Evolutionary conservation across 176 grass and related monocot species (phyloP), one percentile per base, ranked within the genome.

Genomic region (Stipa capillata): DNA sequence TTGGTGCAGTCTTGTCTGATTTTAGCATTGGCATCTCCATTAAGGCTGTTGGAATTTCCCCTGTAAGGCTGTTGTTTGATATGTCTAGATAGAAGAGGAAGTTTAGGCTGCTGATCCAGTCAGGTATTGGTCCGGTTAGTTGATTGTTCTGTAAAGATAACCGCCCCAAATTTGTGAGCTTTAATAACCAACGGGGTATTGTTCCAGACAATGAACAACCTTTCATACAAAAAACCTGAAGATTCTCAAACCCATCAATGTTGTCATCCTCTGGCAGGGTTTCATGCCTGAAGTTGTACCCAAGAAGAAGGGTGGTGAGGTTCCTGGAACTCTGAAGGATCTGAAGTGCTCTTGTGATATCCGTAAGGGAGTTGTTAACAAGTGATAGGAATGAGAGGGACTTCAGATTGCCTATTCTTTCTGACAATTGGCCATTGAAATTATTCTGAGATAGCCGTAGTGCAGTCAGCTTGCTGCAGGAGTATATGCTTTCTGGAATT

Each of bases 61-160:
- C 87, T 49, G 63, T 82, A 43, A 90, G 69, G 27, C 51, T 73
- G 35, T 89, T 89, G 18, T 76, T 69, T 18, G 76, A 89, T 67
- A 89, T 69, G 20, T 89, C 81, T 18, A 89, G 15, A 50, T 52
- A 85, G 20, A 75, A 79, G 29, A 89, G 76, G 13, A 24, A 44
- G 27, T 14, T 8, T 4, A 89, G 78, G 27, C 20, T 80, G n/a
- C 41, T 75, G 27, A 89, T 75, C 87, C 87, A 89, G 29, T 32
- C 9, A 42, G 87, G 87, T 83, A 89, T 74, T 3, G 44, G 44
- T 16, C 79, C 88, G 18, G 36, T 68, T 56, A 90, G 79, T 34
- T 58, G 45, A 67, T 90, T 90, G 31, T 27, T 33, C 4, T 29
- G 8, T 33, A 90, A 54, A 52, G 59, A 39, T 23, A 87, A 40